These are phyloP conservation scores for Calophaca sinica DNA, from an alignment of 306 rosid species.

Conservation along the genomic window DNA sequence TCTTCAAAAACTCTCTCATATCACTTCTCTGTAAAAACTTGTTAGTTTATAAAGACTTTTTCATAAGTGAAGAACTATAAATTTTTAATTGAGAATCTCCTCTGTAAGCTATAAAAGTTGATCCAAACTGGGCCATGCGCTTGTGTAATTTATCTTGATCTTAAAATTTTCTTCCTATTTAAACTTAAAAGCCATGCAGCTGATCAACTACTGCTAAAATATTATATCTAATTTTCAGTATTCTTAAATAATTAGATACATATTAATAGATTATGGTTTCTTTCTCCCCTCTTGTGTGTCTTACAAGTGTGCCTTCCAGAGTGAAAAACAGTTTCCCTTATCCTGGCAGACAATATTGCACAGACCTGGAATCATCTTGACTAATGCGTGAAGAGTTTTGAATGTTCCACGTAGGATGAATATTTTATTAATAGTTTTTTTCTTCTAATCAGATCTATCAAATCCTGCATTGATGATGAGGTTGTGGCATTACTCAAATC, in stretches of 20 bases:
- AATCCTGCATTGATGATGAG: conserved; percentile 14
- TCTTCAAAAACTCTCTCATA: conserved; percentile 1
- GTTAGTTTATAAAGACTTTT: neutral
- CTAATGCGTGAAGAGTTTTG: conserved; percentile 36
- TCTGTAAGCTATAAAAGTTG: neutral
- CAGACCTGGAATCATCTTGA: conserved; percentile 36
- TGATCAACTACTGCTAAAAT: conserved; percentile 15
- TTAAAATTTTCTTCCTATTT: neutral
- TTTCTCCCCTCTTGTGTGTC: conserved; percentile 14
- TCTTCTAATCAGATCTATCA: conserved; percentile 23
- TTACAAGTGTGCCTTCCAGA: conserved; percentile 26
- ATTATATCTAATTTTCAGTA: conserved; percentile 8
- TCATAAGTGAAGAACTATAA: neutral
- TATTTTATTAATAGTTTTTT: neutral
- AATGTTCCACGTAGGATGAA: conserved; percentile 31
- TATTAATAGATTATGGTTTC: conserved; percentile 18
- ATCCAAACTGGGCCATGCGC: neutral
- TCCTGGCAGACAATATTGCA: conserved; percentile 22
- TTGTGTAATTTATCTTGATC: conserved; percentile 5
- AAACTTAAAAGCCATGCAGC: neutral
- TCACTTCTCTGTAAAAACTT: neutral
- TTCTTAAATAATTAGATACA: neutral
- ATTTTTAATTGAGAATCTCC: neutral
- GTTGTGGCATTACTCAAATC: conserved; percentile 4
- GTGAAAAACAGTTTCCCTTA: conserved; percentile 24